Percentiles rank a stretch among this genome's conserved stretches.
These are phyloP conservation scores for Fusarium duplospermum DNA, from an alignment of 2,329 filamentous ascomycete genomes.

Conservation along the genomic window DNA sequence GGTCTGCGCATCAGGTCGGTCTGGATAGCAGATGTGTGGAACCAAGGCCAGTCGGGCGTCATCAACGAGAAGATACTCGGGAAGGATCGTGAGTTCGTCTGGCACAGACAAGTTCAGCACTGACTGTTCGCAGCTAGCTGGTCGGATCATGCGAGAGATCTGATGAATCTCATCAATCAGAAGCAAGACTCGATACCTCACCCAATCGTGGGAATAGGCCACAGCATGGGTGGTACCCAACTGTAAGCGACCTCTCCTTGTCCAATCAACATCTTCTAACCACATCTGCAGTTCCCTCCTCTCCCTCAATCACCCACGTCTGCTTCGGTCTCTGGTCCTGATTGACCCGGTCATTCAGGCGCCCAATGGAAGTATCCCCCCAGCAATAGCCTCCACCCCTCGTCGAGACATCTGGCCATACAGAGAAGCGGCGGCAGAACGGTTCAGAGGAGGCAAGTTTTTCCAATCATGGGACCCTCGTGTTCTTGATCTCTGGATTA, in stretches of 20 bases:
- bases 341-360: background rate
- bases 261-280: background rate
- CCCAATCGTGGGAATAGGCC: constrained; percentile 14
- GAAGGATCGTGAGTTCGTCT: background rate
- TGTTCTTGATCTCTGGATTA: background rate
- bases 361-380: background rate
- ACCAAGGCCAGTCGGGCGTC: background rate
- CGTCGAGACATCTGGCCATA: background rate
- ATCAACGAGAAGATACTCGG: background rate
- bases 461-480: background rate
- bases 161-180: constrained; percentile 15
- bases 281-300: background rate
- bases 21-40: background rate
- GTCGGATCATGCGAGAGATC: background rate
- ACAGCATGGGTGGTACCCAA: constrained; percentile 14
- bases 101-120: fast-evolving
- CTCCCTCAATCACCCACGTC: background rate
- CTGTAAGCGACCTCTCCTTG: background rate
- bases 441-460: background rate
- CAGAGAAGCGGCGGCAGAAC: background rate
- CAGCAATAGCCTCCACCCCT: background rate
- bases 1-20: background rate
- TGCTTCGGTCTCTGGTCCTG: background rate
- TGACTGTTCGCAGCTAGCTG: background rate
- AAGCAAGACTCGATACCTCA: constrained; percentile 9